Evolutionary conservation across 176 grass and related monocot species (phyloP).

Genomic region (barley (Hordeum vulgare)): MorexV3_pseudomolecules_assembly NC_058520.1:547810734-547811233

Average conservation of each 20-base stretch:
- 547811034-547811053: no score
- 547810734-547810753: slow-evolving; percentile 85
- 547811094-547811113: no score
- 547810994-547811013: not conserved
- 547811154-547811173: no score
- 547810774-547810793: slow-evolving; percentile 57
- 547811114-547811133: no score
- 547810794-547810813: slow-evolving; percentile 56
- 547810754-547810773: slow-evolving; percentile 49
- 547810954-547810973: not conserved
- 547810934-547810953: not conserved
- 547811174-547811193: no score
- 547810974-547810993: not conserved
- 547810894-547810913: not conserved
- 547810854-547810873: not conserved
- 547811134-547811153: no score
- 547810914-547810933: no score
- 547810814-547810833: slow-evolving; percentile 62
- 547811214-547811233: no score
- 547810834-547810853: slow-evolving; percentile 26
- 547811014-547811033: no score
- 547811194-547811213: no score
- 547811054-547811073: no score
- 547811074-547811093: no score
- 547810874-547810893: not conserved